Conservation (phyloP, 495 filamentous ascomycete genomes). For the Penicillium maclennaniae region DNA sequence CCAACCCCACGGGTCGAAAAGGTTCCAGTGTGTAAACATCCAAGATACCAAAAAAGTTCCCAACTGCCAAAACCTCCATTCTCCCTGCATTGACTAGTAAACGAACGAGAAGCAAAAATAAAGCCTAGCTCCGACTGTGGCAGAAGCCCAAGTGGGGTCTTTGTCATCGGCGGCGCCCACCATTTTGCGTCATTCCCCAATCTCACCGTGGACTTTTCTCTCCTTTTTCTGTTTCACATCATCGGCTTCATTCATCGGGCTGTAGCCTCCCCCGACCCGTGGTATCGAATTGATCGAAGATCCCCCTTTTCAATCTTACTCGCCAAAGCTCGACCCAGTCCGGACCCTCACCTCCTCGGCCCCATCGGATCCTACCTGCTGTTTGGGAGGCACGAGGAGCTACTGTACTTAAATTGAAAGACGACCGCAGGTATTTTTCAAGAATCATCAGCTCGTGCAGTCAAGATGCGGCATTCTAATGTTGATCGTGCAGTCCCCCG, state of each 20-base stretch:
- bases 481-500: not conserved
- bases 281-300: constrained; percentile 10
- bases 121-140: too few species aligned
- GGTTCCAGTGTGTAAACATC: too few species aligned
- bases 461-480: not conserved
- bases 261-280: not conserved
- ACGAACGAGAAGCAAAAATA: too few species aligned
- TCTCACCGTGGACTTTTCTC: not conserved
- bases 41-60: not conserved
- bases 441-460: not conserved
- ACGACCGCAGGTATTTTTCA: not conserved
- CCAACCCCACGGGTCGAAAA: not conserved
- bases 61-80: not conserved
- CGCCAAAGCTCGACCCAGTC: not conserved
- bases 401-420: not conserved
- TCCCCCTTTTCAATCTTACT: constrained; percentile 10
- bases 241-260: constrained; percentile 11
- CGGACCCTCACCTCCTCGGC: not conserved
- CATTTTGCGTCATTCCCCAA: constrained; percentile 22
- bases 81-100: not conserved
- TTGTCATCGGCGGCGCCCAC: constrained; percentile 11
- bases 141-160: constrained; percentile 4
- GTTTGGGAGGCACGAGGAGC: not conserved
- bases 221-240: constrained; percentile 4
- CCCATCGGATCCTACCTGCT: not conserved